phyloP scores from a whole-genome alignment of 805 yeast genomes.

The Candida succiphila region DNA sequence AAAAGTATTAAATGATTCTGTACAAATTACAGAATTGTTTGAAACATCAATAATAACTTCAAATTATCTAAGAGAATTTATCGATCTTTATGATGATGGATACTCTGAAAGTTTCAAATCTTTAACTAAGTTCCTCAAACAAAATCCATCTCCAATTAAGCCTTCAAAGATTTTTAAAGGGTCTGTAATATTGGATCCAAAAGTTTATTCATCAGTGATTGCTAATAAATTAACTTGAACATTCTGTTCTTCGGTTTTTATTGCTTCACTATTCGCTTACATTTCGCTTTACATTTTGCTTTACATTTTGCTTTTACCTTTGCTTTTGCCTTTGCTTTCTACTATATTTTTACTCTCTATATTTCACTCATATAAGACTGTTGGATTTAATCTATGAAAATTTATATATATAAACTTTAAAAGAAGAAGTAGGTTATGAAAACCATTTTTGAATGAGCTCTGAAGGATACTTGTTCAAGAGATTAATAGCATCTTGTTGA shows the following conservation, averaged over 20 bases:
- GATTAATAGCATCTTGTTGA: constrained; percentile 53
- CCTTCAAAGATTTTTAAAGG: constrained; percentile 23
- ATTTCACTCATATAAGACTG: not conserved
- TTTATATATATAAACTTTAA: too few relatives aligned
- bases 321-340: not conserved
- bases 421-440: constrained; percentile 7
- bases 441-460: constrained; percentile 36
- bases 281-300: not conserved
- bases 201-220: constrained; percentile 3
- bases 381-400: not conserved
- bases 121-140: constrained; percentile 16
- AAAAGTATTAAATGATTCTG: constrained; percentile 7
- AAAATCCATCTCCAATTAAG: constrained; percentile 22
- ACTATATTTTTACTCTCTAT: not conserved
- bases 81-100: constrained; percentile 24
- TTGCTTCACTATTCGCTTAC: not conserved
- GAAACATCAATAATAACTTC: constrained; percentile 16
- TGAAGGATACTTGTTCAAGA: constrained; percentile 53
- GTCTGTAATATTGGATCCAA: constrained; percentile 11
- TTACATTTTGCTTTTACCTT: not conserved
- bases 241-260: too few relatives aligned
- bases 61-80: constrained; percentile 21
- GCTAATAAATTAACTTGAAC: too few relatives aligned
- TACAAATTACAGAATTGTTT: constrained; percentile 9
- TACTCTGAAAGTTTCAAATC: constrained; percentile 16